phyloP scores from a whole-genome alignment of 257 asterid species.

The Eucommia ulmoides region DNA sequence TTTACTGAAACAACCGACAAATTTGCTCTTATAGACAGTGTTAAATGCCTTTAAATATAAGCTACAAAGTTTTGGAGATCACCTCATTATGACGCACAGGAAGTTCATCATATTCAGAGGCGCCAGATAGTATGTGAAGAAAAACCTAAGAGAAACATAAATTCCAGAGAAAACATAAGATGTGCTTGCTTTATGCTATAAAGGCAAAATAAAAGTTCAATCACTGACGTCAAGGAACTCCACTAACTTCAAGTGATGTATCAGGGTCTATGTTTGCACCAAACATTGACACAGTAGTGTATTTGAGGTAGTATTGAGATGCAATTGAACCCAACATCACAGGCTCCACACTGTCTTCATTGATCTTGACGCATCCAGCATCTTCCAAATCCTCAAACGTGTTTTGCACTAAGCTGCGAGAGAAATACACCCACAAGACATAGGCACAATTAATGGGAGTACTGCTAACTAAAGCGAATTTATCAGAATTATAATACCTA shows the following conservation, averaged over 20 bases:
- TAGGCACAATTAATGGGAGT: slow-evolving; percentile 7
- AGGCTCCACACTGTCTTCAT: slow-evolving; percentile 81
- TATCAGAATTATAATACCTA: slow-evolving; percentile 39
- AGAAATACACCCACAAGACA: slow-evolving; percentile 7
- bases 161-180: slow-evolving; percentile 5
- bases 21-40: too few species aligned
- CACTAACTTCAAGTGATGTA: slow-evolving; percentile 82
- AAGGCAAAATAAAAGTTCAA: background rate
- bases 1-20: too few species aligned
- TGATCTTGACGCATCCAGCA: slow-evolving; percentile 82
- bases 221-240: slow-evolving; percentile 6
- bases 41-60: too few species aligned
- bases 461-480: slow-evolving; percentile 5
- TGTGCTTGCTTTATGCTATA: too few species aligned
- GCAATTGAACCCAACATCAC: slow-evolving; percentile 92
- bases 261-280: slow-evolving; percentile 84
- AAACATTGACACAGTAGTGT: slow-evolving; percentile 92
- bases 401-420: slow-evolving; percentile 56
- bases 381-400: slow-evolving; percentile 98
- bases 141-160: slow-evolving; percentile 40
- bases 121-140: slow-evolving; percentile 70
- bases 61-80: too few species aligned
- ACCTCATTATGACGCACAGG: slow-evolving; percentile 98
- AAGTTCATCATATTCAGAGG: slow-evolving; percentile 94
- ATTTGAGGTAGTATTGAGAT: slow-evolving; percentile 83